Evolutionary conservation across 345 rosid genomes (phyloP).

Genomic region (Theobroma cacao): DNA sequence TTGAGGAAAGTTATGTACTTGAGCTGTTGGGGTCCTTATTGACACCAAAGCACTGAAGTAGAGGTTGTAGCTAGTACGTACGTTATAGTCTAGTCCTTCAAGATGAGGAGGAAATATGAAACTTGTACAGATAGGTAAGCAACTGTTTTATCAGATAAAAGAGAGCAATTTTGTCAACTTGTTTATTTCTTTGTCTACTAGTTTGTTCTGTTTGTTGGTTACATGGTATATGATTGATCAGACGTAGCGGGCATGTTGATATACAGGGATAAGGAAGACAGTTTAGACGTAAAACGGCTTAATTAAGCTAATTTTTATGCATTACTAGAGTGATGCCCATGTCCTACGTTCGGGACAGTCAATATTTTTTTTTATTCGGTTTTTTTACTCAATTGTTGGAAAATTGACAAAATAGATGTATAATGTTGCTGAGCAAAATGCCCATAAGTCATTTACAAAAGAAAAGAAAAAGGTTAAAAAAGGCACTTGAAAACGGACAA

Average conservation of each 20-base stretch:
- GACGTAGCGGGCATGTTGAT: not conserved
- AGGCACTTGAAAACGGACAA: no score
- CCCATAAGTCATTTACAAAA: no score
- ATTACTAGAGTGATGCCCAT: no score
- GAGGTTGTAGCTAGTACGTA: not conserved
- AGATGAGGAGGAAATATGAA: not conserved
- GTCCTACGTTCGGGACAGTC: no score
- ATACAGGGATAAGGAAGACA: not conserved
- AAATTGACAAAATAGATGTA: no score
- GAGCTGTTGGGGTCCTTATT: constrained; percentile 65
- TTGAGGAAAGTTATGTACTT: constrained; percentile 53
- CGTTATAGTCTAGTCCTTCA: not conserved
- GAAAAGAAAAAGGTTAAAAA: no score
- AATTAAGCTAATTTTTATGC: no score
- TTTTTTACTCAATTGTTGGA: no score
- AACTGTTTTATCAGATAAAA: not conserved
- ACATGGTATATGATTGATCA: not conserved
- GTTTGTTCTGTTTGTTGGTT: not conserved
- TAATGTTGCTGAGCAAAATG: no score
- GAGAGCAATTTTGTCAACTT: not conserved
- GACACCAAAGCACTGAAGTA: not conserved
- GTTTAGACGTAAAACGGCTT: not conserved
- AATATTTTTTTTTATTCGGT: no score
- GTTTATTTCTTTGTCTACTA: not conserved
- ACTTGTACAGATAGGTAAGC: not conserved